These are phyloP conservation scores for Phytopythium vexans DNA, from an alignment of 352 stramenopile genomes.

Conservation along the genomic window DNA sequence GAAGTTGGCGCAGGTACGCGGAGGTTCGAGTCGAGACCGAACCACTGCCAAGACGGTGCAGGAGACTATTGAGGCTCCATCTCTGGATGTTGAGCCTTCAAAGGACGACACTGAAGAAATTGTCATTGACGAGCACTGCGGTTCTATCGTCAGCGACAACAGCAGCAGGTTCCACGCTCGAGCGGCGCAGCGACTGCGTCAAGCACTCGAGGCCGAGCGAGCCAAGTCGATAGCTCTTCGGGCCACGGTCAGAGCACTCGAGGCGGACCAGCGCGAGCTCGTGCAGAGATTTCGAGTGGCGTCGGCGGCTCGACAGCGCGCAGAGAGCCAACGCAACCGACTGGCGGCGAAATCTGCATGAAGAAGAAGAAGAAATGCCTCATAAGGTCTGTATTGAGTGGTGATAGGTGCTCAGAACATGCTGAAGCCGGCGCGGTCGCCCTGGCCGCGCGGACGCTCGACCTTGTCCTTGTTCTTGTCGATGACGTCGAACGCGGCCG, in stretches of 20 bases:
- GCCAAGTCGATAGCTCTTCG: not conserved
- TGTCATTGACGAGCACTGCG: no score
- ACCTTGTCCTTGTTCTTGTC: constrained; percentile 85
- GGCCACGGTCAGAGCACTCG: constrained; percentile 4
- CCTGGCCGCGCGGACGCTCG: constrained; percentile 57
- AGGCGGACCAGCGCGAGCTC: constrained; percentile 8
- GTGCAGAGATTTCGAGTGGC: constrained; percentile 15
- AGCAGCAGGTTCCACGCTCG: not conserved
- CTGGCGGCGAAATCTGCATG: not conserved
- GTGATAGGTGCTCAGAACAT: constrained; percentile 51
- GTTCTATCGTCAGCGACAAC: no score
- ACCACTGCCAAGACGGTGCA: no score
- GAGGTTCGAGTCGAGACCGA: not conserved
- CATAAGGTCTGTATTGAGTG: no score
- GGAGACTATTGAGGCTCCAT: no score
- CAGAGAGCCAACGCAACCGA: constrained; percentile 1
- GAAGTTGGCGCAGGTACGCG: constrained; percentile 14
- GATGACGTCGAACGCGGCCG: constrained; percentile 62
- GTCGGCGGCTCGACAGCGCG: constrained; percentile 1
- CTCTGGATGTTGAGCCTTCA: no score
- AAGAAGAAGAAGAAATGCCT: no score
- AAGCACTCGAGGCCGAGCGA: not conserved
- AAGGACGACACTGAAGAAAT: no score
- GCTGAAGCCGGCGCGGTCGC: constrained; percentile 66
- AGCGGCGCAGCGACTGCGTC: not conserved